Percentiles rank a stretch among this genome's conserved stretches.
These are phyloP conservation scores for Tolypocladium ophioglossoides DNA, from an alignment of 2,329 filamentous ascomycete genomes.

Conservation along the genomic window DNA sequence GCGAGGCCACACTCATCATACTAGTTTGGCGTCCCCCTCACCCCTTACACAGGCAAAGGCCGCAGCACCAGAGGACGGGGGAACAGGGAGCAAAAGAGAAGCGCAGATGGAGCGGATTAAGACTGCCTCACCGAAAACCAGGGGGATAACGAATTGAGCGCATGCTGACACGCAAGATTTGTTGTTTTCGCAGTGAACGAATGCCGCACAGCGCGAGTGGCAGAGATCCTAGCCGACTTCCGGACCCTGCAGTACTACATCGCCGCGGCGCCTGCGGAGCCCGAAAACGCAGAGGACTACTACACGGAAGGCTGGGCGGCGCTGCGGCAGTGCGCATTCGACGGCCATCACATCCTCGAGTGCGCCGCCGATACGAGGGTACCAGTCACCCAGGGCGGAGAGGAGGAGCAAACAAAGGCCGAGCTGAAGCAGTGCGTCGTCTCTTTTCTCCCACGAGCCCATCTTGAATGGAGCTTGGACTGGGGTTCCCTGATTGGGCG, in stretches of 20 bases:
- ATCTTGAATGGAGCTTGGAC: not conserved
- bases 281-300: conserved; percentile 45
- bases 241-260: conserved; percentile 52
- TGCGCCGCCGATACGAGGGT: conserved; percentile 52
- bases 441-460: not conserved
- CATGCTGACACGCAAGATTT: not conserved
- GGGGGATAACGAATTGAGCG: not conserved
- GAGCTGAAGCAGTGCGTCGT: conserved; percentile 50
- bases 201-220: conserved; percentile 47
- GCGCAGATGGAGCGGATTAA: not conserved
- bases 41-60: not conserved
- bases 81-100: not conserved
- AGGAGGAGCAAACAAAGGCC: conserved; percentile 49
- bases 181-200: conserved; percentile 42
- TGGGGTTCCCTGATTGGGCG: not conserved
- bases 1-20: not conserved
- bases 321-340: conserved; percentile 50
- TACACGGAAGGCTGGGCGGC: conserved; percentile 54
- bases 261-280: conserved; percentile 43
- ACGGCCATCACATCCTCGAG: conserved; percentile 55
- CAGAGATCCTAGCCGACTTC: conserved; percentile 52
- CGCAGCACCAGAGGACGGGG: not conserved
- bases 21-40: rapidly evolving
- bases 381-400: conserved; percentile 39
- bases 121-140: not conserved